Percentiles rank a stretch among this genome's conserved stretches.
Conservation (phyloP, 306 rosid genomes). For the Vigna nakashimae region DNA sequence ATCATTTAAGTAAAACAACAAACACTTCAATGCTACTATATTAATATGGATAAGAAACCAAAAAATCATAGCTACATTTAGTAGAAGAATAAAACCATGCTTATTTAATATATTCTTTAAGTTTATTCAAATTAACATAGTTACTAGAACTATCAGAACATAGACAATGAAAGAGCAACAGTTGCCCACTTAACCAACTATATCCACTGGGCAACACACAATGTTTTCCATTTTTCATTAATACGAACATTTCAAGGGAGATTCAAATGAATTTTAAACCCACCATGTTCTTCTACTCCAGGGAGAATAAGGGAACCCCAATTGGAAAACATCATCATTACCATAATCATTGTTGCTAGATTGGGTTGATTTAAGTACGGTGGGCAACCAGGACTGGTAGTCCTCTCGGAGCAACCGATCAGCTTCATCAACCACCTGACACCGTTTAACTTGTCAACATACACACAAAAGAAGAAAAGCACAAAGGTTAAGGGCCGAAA, state of each 20-base stretch:
- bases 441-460: slow-evolving; percentile 50
- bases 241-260: slow-evolving; percentile 23
- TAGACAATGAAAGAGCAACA: neutral
- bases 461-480: neutral
- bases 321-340: slow-evolving; percentile 39
- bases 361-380: slow-evolving; percentile 68
- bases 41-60: neutral
- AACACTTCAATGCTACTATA: neutral
- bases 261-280: slow-evolving; percentile 52
- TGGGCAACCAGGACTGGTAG: slow-evolving; percentile 93
- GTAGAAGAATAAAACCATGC: neutral
- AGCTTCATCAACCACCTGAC: slow-evolving; percentile 95
- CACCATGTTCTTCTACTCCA: slow-evolving; percentile 71
- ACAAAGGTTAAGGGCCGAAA: neutral
- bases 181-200: neutral
- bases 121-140: neutral
- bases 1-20: neutral
- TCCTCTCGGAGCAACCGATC: slow-evolving; percentile 90
- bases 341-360: slow-evolving; percentile 53
- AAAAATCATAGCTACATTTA: neutral
- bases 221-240: neutral
- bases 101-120: neutral
- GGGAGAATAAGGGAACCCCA: slow-evolving; percentile 53
- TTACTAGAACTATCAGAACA: slow-evolving; percentile 4
- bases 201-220: neutral